Conservation (phyloP, 2,329 filamentous ascomycete species). For the Cordyceps javanica region DNA sequence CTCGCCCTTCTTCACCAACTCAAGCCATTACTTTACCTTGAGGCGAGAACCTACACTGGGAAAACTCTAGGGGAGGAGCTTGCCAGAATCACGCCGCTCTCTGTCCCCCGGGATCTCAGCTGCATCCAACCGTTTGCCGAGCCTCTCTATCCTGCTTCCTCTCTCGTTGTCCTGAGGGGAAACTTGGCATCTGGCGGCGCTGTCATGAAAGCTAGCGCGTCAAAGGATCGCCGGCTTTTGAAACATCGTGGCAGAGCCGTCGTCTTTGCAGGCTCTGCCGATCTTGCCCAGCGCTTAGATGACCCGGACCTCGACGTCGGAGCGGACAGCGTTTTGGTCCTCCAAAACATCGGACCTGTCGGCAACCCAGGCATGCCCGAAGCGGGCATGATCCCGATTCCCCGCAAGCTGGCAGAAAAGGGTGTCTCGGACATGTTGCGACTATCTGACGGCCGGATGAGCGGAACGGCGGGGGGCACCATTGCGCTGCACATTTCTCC, state of each 20-base stretch:
- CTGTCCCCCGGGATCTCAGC: conserved; percentile 29
- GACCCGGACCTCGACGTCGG: conserved; percentile 55
- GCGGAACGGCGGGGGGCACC: conserved; percentile 80
- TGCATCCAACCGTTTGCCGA: conserved; percentile 60
- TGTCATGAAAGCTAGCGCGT: conserved; percentile 84
- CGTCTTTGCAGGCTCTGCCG: conserved; percentile 69
- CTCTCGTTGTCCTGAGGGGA: conserved; percentile 74
- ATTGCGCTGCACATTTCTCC: conserved; percentile 85
- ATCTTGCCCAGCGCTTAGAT: conserved; percentile 60
- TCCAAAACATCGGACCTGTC: conserved; percentile 84
- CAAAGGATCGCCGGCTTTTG: conserved; percentile 61
- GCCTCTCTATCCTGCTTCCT: conserved; percentile 67
- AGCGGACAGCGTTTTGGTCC: conserved; percentile 60
- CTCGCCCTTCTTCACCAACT: conserved; percentile 74
- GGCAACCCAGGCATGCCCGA: conserved; percentile 93
- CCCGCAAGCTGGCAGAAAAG: conserved; percentile 71
- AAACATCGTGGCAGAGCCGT: conserved; percentile 44
- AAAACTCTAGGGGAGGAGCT: conserved; percentile 77
- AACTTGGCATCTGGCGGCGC: conserved; percentile 80
- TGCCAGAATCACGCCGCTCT: conserved; percentile 58
- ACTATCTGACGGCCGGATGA: conserved; percentile 82
- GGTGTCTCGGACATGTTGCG: conserved; percentile 75
- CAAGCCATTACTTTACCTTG: conserved; percentile 68
- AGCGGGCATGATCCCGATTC: conserved; percentile 56
- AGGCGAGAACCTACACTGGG: conserved; percentile 76